These are phyloP conservation scores for Cladosporium austrohemisphaericum DNA, from an alignment of 2,329 filamentous ascomycete species.

Conservation along the genomic window DNA sequence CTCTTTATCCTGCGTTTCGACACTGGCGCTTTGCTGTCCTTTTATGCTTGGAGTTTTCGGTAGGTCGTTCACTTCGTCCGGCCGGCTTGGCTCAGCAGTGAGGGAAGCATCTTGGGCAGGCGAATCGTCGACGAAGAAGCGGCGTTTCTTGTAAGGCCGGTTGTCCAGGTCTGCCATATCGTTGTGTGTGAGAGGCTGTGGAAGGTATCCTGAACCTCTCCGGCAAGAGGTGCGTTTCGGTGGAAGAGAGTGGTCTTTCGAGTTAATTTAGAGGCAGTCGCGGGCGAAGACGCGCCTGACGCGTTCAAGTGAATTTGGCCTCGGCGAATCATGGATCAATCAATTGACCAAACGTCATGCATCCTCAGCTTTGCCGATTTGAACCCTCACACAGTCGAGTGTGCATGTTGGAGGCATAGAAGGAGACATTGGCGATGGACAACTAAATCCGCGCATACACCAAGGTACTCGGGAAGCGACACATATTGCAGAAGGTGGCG, in stretches of 20 bases:
- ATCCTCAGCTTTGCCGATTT: too few species aligned
- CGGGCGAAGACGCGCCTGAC: too few species aligned
- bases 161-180: constrained; percentile 44
- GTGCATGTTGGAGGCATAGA: too few species aligned
- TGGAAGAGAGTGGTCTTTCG: not conserved
- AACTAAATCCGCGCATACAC: too few species aligned
- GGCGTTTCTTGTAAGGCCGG: constrained; percentile 57
- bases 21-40: constrained; percentile 1
- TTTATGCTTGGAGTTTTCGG: constrained; percentile 20
- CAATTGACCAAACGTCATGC: not conserved
- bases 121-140: constrained; percentile 58
- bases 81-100: constrained; percentile 30
- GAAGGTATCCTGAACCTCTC: too few species aligned
- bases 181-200: not conserved
- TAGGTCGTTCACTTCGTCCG: constrained; percentile 32
- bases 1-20: constrained; percentile 14
- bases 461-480: too few species aligned
- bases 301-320: constrained; percentile 11
- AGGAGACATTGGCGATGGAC: too few species aligned
- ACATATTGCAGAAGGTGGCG: too few species aligned
- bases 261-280: constrained; percentile 5
- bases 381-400: too few species aligned
- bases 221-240: not conserved
- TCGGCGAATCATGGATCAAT: not conserved
- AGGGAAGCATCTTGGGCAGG: constrained; percentile 23